Base-by-base conservation (phyloP, 106 monocot species). In the Dendrobium chrysotoxum region DNA sequence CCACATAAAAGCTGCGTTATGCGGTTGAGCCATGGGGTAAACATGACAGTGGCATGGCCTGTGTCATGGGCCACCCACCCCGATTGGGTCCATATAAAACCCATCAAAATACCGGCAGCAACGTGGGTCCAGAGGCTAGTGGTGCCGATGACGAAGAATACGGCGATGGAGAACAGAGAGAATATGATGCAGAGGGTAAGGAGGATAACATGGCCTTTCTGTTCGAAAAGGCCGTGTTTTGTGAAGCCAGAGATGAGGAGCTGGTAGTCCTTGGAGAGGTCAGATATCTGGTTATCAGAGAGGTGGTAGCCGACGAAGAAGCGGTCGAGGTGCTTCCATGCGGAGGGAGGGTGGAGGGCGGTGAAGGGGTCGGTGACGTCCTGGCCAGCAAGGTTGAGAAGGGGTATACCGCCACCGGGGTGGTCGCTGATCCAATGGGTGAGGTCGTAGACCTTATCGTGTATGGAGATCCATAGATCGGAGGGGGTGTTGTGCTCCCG, bases 401-500 rank as follows among this genome's bases (percentile, higher is more conserved):
- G 86, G 17, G 89, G 89, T 16, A 86, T 38, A 0, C 79, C 81
- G 0, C 89, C 89, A 57, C 86, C 86, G 71, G 86, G 89, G 47
- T 89, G 89, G 64, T 70, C 18, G 1, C 77, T 53, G 40, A 40
- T 5, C 89, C 86, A 89, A 16, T 25, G 44, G 54, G 82, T 86
- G 46, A 89, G 86, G 86, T 89, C 82, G 77, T 89, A 89, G 4
- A 89, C 89, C 77, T 89, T 86, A 23, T 86, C 85, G 38, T 89
- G 85, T 75, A 89, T 86, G 11, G 85, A 80, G 80, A 89, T 81
- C 88, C 89, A 89, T 31, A 89, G 84, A 41, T 89, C 86, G 25
- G 81, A 3, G 0, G 35, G 35, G 35, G 35, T 2, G 35, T 3
- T 35, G 35, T 35, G 35, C 2, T 58, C 1, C 58, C n/a, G 39